Conservation (phyloP, 2,329 filamentous ascomycete species). For the Tolypocladium endophyticum region DNA sequence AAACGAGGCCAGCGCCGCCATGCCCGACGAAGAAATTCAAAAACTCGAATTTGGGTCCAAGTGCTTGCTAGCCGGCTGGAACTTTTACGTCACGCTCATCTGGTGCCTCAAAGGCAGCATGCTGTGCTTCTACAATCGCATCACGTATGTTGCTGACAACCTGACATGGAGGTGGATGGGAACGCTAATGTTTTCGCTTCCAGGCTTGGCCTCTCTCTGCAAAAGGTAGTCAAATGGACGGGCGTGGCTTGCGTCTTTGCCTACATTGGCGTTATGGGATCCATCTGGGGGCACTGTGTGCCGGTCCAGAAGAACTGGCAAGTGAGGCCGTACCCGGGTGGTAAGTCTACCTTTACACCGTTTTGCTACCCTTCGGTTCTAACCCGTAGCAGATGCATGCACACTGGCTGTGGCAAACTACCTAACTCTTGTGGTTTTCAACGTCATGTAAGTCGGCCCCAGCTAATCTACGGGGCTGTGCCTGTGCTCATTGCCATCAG, state of each 20-base stretch:
- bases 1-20: conserved; percentile 16
- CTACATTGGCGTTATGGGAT: conserved; percentile 21
- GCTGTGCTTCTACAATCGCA: conserved; percentile 29
- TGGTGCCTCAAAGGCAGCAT: conserved; percentile 32
- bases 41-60: conserved; percentile 22
- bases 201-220: conserved; percentile 25
- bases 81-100: conserved; percentile 28
- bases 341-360: conserved; percentile 8
- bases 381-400: conserved; percentile 16
- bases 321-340: conserved; percentile 27
- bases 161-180: not conserved
- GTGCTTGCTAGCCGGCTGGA: conserved; percentile 25
- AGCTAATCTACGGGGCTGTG: no score
- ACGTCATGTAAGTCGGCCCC: not conserved
- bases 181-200: not conserved
- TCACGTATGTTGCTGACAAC: conserved; percentile 22
- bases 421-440: conserved; percentile 16
- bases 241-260: conserved; percentile 16
- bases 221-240: conserved; percentile 25
- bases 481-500: conserved; percentile 8
- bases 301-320: conserved; percentile 29
- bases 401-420: conserved; percentile 25
- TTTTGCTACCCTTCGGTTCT: not conserved
- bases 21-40: conserved; percentile 18
- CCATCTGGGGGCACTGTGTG: conserved; percentile 24